Conservation (phyloP, 2,329 filamentous ascomycete species). For the Diaporthe ilicicola region DNA sequence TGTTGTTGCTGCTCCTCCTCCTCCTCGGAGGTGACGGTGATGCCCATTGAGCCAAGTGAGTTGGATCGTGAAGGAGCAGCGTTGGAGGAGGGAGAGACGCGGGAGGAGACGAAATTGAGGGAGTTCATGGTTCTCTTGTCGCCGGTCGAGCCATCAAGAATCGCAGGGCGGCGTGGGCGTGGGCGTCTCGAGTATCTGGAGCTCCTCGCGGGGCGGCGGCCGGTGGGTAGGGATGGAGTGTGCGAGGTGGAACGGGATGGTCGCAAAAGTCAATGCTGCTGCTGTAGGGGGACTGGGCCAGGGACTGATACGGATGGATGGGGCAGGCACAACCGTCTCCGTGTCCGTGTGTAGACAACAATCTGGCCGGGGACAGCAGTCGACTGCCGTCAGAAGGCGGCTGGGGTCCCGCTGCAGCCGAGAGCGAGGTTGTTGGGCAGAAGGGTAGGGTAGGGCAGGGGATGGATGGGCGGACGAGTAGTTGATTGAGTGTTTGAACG, state of each 20-base stretch:
- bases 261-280: slow-evolving; percentile 7
- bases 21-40: slow-evolving; percentile 54
- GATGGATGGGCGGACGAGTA: background rate
- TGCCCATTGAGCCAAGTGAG: slow-evolving; percentile 63
- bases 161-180: background rate
- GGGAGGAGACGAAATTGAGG: slow-evolving; percentile 89
- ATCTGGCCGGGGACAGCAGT: slow-evolving; percentile 22
- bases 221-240: slow-evolving; percentile 15
- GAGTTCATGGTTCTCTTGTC: slow-evolving; percentile 85
- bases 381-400: slow-evolving; percentile 13
- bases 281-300: slow-evolving; percentile 1
- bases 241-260: background rate
- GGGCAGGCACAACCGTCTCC: background rate
- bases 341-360: background rate
- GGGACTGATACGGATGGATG: background rate
- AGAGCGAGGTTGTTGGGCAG: slow-evolving; percentile 14
- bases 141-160: slow-evolving; percentile 62
- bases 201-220: background rate
- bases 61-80: slow-evolving; percentile 67
- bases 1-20: slow-evolving; percentile 46
- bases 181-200: slow-evolving; percentile 9
- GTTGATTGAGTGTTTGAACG: background rate
- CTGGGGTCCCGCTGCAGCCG: slow-evolving; percentile 10
- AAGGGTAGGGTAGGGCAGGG: background rate
- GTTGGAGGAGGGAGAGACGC: slow-evolving; percentile 72